These are phyloP conservation scores for Sporopachydermia lactativora DNA, from an alignment of 805 yeast species.

Conservation along the genomic window DNA sequence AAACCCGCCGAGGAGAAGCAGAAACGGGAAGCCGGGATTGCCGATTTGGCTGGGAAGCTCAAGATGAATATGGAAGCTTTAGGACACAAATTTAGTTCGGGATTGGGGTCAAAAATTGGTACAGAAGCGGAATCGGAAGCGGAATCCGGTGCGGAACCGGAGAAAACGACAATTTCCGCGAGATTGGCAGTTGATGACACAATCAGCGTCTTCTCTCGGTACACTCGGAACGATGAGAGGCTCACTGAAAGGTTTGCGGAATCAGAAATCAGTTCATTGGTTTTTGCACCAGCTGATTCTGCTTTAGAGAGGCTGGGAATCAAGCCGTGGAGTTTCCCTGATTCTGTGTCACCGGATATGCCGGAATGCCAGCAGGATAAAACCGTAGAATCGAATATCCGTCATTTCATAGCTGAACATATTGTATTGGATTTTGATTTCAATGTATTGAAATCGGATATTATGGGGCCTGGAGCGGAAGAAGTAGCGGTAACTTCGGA, in stretches of 20 bases:
- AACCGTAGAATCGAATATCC: conserved; percentile 35
- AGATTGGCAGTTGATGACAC: conserved; percentile 26
- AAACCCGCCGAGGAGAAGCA: background rate
- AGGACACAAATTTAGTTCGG: no score
- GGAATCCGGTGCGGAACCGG: background rate
- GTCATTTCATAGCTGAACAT: conserved; percentile 50
- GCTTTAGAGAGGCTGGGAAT: conserved; percentile 35
- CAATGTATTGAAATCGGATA: conserved; percentile 7
- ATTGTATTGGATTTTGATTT: conserved; percentile 23
- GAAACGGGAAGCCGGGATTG: background rate
- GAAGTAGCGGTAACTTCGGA: background rate
- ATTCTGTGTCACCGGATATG: conserved; percentile 24
- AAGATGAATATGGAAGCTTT: no score
- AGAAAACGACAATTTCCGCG: conserved; percentile 19
- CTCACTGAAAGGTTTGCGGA: conserved; percentile 35
- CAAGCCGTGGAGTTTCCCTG: conserved; percentile 82
- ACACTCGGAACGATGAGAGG: conserved; percentile 48
- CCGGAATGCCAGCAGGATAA: conserved; percentile 32
- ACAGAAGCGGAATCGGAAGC: no score
- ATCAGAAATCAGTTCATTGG: conserved; percentile 27
- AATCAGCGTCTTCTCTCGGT: conserved; percentile 51
- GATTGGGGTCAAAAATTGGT: no score
- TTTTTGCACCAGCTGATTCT: conserved; percentile 59
- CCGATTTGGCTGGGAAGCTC: no score
- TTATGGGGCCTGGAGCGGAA: background rate